A percentile compares a stretch with the other conserved stretches of the same genome.
Evolutionary conservation across 2,329 filamentous ascomycete species (phyloP).

Genomic region (Juglanconis oblonga): DNA sequence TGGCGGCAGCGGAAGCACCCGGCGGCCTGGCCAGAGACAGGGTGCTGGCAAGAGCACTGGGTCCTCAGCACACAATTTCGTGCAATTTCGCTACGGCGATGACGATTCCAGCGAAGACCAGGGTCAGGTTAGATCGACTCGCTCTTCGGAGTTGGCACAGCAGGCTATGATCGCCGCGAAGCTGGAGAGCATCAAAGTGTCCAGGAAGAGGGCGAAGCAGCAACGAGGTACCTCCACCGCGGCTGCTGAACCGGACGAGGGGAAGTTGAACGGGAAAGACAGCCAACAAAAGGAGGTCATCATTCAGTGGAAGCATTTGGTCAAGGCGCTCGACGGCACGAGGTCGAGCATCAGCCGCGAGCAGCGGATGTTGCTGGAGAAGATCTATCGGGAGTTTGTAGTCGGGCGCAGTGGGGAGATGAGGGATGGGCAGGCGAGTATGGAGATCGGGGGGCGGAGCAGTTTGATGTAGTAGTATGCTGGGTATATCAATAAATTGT

Average conservation of each 20-base stretch:
- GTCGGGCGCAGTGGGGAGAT: conserved; percentile 91
- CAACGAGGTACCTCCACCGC: conserved; percentile 30
- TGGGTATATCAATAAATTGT: too few relatives aligned
- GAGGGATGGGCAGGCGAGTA: conserved; percentile 87
- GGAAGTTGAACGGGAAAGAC: conserved; percentile 18
- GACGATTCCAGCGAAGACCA: conserved; percentile 45
- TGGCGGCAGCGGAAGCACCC: conserved; percentile 32
- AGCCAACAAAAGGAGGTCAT: conserved; percentile 60
- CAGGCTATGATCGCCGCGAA: conserved; percentile 78
- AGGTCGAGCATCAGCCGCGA: conserved; percentile 77
- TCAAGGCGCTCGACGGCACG: conserved; percentile 72
- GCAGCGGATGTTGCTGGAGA: conserved; percentile 70
- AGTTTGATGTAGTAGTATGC: conserved; percentile 75
- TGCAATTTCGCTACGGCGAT: conserved; percentile 80
- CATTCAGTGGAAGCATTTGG: conserved; percentile 80
- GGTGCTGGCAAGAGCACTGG: conserved; percentile 13
- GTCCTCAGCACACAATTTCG: conserved; percentile 52
- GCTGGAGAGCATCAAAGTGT: conserved; percentile 72
- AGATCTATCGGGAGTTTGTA: conserved; percentile 91
- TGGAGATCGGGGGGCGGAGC: conserved; percentile 86
- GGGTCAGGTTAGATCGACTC: conserved; percentile 43
- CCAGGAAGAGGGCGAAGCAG: conserved; percentile 61
- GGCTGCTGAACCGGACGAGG: conserved; percentile 25
- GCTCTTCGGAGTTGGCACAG: conserved; percentile 62
- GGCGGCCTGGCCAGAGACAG: conserved; percentile 23